These are phyloP conservation scores for Xerocomus brunneocitrinus DNA, from an alignment of 768 basidiomycete species.

Conservation along the genomic window DNA sequence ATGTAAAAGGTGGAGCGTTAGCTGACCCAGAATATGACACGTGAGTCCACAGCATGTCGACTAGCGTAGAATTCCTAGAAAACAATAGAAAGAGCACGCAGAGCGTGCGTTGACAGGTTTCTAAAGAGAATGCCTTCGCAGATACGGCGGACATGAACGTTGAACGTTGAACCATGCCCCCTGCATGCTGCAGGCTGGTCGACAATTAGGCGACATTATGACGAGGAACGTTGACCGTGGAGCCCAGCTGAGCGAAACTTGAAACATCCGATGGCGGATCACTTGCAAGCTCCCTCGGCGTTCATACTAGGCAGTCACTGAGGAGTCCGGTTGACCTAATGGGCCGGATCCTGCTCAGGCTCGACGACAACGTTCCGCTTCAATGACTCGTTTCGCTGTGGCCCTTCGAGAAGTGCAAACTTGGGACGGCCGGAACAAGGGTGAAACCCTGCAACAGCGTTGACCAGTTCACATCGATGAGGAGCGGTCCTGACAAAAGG, in stretches of 20 bases:
- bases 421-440: constrained; percentile 15
- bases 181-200: constrained; percentile 14
- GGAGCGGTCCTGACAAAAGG: background rate
- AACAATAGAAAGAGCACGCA: constrained; percentile 23
- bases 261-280: constrained; percentile 15
- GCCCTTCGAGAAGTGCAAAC: background rate
- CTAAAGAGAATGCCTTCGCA: constrained; percentile 19
- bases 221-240: constrained; percentile 13
- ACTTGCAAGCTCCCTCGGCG: background rate
- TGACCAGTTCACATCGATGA: background rate
- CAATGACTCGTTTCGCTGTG: constrained; percentile 7
- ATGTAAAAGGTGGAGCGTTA: constrained; percentile 21
- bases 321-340: constrained; percentile 3
- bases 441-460: background rate
- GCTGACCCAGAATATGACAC: constrained; percentile 14
- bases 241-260: constrained; percentile 5
- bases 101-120: constrained; percentile 12
- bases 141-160: constrained; percentile 27
- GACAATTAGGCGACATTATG: constrained; percentile 25
- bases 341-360: background rate
- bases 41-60: constrained; percentile 5
- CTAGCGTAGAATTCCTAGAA: constrained; percentile 10
- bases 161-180: constrained; percentile 5
- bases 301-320: background rate
- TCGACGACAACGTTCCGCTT: background rate